Conservation (phyloP, 106 monocot genomes). For the Hemerocallis citrina region DNA sequence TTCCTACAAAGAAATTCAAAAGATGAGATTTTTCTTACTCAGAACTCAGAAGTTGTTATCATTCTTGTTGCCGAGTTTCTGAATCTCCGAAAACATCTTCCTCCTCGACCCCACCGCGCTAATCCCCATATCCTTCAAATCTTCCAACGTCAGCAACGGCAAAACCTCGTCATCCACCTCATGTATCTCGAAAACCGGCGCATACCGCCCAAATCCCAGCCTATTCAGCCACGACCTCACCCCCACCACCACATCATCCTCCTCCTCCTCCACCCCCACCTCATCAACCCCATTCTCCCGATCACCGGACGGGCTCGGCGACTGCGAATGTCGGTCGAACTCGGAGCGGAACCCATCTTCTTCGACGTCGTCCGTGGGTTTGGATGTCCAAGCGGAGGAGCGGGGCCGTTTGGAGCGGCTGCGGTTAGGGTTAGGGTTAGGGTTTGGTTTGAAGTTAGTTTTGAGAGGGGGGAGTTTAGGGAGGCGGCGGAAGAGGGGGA, state of each 20-base stretch:
- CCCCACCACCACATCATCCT: conserved; percentile 7
- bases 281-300: conserved; percentile 5
- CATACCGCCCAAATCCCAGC: conserved; percentile 65
- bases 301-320: conserved; percentile 13
- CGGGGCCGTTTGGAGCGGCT: conserved; percentile 6
- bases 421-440: conserved; percentile 1
- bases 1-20: too few species aligned
- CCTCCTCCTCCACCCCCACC: conserved; percentile 16
- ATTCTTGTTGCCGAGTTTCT: conserved; percentile 56
- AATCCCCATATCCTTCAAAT: conserved; percentile 94
- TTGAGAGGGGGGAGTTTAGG: conserved; percentile 4
- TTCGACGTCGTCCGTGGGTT: conserved; percentile 15
- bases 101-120: conserved; percentile 80
- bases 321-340: conserved; percentile 21
- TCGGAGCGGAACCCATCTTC: conserved; percentile 16
- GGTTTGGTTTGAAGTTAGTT: neutral
- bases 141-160: conserved; percentile 73
- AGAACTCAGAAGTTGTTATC: neutral
- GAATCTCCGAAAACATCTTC: conserved; percentile 84
- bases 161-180: conserved; percentile 92
- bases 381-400: conserved; percentile 23
- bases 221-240: conserved; percentile 56
- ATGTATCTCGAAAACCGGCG: conserved; percentile 73
- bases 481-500: neutral
- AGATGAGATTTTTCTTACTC: neutral